Conservation (phyloP, 345 rosid genomes). For the Populus alba region DNA sequence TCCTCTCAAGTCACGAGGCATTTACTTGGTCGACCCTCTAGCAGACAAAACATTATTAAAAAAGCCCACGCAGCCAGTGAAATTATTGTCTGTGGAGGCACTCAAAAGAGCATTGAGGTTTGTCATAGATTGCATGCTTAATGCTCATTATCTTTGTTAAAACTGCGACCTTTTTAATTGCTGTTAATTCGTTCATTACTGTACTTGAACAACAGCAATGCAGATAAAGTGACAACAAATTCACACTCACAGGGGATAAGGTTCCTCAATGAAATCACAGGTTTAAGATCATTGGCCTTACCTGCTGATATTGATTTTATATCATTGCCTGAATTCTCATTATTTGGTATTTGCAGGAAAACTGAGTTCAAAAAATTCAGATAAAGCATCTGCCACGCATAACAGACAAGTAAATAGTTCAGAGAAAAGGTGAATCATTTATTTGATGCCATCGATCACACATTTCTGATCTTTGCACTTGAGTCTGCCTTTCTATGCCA, state of each 20-base stretch:
- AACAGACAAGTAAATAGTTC: slow-evolving; percentile 10
- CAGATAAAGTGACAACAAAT: slow-evolving; percentile 83
- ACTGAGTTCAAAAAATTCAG: slow-evolving; percentile 29
- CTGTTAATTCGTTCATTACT: neutral
- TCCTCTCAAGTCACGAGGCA: slow-evolving; percentile 51
- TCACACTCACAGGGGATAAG: slow-evolving; percentile 84
- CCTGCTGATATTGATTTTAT: neutral
- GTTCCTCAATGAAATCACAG: slow-evolving; percentile 77
- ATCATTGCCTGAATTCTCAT: neutral
- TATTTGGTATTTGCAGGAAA: slow-evolving; percentile 37
- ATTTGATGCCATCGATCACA: neutral
- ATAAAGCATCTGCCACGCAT: slow-evolving; percentile 33
- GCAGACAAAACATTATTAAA: slow-evolving; percentile 40
- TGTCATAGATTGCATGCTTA: neutral
- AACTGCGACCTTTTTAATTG: neutral
- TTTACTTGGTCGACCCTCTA: slow-evolving; percentile 63
- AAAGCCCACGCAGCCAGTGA: slow-evolving; percentile 49
- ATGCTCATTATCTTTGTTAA: slow-evolving; percentile 4
- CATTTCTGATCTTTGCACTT: neutral
- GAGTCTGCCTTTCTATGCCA: neutral
- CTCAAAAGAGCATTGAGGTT: slow-evolving; percentile 81
- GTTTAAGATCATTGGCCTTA: slow-evolving; percentile 30
- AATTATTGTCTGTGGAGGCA: slow-evolving; percentile 70
- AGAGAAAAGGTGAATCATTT: slow-evolving; percentile 55
- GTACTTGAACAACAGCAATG: slow-evolving; percentile 52